Evolutionary conservation across 2,329 filamentous ascomycete species (phyloP), one percentile per base, ranked within the genome.

Genomic region (Rhexocercosporidium sp.): DNA sequence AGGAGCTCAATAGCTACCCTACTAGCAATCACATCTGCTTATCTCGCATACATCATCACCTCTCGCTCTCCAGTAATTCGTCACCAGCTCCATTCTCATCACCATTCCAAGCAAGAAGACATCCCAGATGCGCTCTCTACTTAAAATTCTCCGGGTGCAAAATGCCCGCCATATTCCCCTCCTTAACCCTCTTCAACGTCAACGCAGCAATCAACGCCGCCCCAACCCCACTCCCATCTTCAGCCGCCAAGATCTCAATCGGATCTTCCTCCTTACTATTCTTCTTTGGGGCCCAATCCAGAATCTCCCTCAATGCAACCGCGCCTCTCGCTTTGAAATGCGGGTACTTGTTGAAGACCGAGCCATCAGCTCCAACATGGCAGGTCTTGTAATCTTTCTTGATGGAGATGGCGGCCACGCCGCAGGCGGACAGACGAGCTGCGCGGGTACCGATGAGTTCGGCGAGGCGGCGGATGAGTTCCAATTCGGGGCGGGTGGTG

Each of bases 321-420:
- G 96, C 95, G 65, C 95, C 94, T 64, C 96, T 91, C 66, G 90
- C 88, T 85, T 97, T 97, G 88, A 99, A 99, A 82, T 97, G 92
- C 14, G 96, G 96, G 82, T 99, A 99, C 80, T 98, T 98, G 86
- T 97, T 97, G 84, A 99, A 99, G 64, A 99, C 95, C 20, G 93
- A 97, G 44, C 96, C 96, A 78, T 99, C 96, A 61, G 96, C 96
- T 75, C 96, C 96, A 49, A 99, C 96, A 80, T 98, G 96, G 83
- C 93, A 97, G 44, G 87, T 86, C 77, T 91, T 82, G 80, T 94
- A 95, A 73, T 88, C 87, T 87, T 97, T 98, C 90, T 98, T 98
- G 83, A 91, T 96, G 86, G 92, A 94, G 77, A 99, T 97, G 66
- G 95, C 96, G 14, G 95, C 94, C 64, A 99, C 93, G 81, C 96